phyloP scores from a whole-genome alignment of 75 land plant species.

The Pinus taeda region DNA sequence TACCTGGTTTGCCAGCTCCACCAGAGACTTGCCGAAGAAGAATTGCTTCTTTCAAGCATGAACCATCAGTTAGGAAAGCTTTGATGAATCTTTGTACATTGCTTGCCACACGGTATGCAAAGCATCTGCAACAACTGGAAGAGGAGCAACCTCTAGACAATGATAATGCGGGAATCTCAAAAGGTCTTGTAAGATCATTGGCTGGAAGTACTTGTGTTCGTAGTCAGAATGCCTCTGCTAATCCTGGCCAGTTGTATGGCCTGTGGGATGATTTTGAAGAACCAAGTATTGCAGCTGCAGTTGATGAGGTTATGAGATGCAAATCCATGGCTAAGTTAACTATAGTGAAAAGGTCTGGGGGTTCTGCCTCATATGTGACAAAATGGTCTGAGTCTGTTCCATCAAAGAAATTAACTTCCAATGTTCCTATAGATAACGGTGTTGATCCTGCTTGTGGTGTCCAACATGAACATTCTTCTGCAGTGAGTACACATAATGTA shows the following conservation, averaged over 20 bases:
- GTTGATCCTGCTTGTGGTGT: constrained; percentile 6
- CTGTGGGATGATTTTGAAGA: constrained; percentile 90
- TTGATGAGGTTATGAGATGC: constrained; percentile 66
- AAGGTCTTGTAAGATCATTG: background rate
- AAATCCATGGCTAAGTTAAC: constrained; percentile 44
- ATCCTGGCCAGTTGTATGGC: background rate
- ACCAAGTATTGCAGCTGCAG: constrained; percentile 43
- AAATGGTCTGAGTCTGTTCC: constrained; percentile 9
- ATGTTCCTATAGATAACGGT: background rate
- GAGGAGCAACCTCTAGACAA: background rate
- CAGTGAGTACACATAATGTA: constrained; percentile 10
- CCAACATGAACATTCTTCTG: constrained; percentile 13
- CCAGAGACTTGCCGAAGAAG: constrained; percentile 67
- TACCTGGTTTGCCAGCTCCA: constrained; percentile 80
- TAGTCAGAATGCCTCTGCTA: constrained; percentile 1
- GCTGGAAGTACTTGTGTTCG: background rate
- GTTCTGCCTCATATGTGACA: background rate
- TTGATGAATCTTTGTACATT: constrained; percentile 69
- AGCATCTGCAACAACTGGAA: constrained; percentile 19
- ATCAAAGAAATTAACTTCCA: constrained; percentile 7
- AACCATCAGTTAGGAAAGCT: constrained; percentile 51
- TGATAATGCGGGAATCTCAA: background rate
- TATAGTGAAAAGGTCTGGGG: constrained; percentile 18
- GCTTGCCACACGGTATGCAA: constrained; percentile 55
- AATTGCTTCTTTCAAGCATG: constrained; percentile 55